A percentile compares a stretch with the other conserved stretches of the same genome.
Evolutionary conservation across 1,284 basidiomycete genomes (phyloP).

Genomic region (Leccinum griseonigrum): DNA sequence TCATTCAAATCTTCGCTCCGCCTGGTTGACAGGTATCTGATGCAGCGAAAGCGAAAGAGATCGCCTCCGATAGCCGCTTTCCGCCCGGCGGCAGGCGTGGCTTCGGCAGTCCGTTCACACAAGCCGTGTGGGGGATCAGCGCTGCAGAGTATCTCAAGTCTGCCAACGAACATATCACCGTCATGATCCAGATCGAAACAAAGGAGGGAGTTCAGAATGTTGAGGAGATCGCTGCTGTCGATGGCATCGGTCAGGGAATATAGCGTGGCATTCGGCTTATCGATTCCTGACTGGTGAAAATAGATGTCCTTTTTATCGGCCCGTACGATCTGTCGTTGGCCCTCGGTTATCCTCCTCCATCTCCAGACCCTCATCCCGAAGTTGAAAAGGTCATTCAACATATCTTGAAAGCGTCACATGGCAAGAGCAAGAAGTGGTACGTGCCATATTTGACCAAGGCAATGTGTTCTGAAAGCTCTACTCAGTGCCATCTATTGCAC

Average conservation of each 20-base stretch:
- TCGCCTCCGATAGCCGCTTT: constrained; percentile 55
- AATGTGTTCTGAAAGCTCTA: constrained; percentile 3
- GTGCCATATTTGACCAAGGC: constrained; percentile 9
- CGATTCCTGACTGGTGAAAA: neutral
- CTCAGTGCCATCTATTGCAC: constrained; percentile 47
- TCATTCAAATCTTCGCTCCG: neutral
- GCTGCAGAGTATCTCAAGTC: constrained; percentile 49
- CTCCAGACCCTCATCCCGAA: constrained; percentile 60
- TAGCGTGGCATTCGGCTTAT: neutral
- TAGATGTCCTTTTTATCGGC: constrained; percentile 62
- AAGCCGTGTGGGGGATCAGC: constrained; percentile 51
- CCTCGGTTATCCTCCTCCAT: constrained; percentile 55
- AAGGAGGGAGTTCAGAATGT: constrained; percentile 58
- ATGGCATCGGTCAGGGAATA: constrained; percentile 53
- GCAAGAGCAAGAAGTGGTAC: constrained; percentile 66
- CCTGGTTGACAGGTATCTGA: constrained; percentile 46
- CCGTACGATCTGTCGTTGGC: constrained; percentile 66
- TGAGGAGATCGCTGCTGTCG: constrained; percentile 58
- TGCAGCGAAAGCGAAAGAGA: constrained; percentile 51
- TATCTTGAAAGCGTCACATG: constrained; percentile 52
- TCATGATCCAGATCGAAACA: constrained; percentile 70
- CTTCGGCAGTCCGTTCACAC: constrained; percentile 61
- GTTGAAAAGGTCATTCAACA: constrained; percentile 61
- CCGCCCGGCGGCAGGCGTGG: constrained; percentile 58
- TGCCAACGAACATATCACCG: constrained; percentile 56